Conservation (phyloP, 2,329 filamentous ascomycete genomes). For the Grosmannia huntii region DNA sequence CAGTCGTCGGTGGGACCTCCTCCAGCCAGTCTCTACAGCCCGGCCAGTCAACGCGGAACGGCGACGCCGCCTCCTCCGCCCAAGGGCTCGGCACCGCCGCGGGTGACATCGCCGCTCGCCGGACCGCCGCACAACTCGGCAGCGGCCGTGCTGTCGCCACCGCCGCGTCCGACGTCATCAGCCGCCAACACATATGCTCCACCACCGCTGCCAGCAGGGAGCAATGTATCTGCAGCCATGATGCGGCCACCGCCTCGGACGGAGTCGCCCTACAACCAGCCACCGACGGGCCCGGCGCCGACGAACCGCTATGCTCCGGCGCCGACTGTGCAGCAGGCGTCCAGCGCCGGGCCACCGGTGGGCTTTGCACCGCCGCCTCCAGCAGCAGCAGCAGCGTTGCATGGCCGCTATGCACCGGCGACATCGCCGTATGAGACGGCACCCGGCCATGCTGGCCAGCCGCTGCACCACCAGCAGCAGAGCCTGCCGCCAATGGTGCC, state of each 20-base stretch:
- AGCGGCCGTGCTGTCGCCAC: constrained; percentile 33
- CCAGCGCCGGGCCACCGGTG: neutral
- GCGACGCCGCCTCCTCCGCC: constrained; percentile 69
- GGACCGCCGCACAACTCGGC: constrained; percentile 33
- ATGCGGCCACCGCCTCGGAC: constrained; percentile 55
- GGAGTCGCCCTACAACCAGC: constrained; percentile 75
- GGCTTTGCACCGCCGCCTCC: constrained; percentile 30
- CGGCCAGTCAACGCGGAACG: constrained; percentile 36
- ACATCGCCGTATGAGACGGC: constrained; percentile 33
- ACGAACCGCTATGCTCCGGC: constrained; percentile 64
- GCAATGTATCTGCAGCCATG: constrained; percentile 19
- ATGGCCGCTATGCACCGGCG: constrained; percentile 43
- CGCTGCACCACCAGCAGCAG: constrained; percentile 14
- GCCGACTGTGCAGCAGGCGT: constrained; percentile 37
- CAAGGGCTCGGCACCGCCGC: constrained; percentile 58
- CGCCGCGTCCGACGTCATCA: constrained; percentile 38
- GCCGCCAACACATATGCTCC: constrained; percentile 54
- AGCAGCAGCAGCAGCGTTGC: constrained; percentile 9
- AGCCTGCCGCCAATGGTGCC: constrained; percentile 28
- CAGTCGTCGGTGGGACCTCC: constrained; percentile 40
- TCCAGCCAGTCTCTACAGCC: constrained; percentile 43
- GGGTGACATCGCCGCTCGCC: constrained; percentile 59
- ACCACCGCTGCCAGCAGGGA: constrained; percentile 27
- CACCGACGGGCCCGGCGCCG: constrained; percentile 56
- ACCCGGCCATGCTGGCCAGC: constrained; percentile 25